Base-by-base conservation (phyloP, 768 basidiomycete species). In the Podaxis rugospora region DNA sequence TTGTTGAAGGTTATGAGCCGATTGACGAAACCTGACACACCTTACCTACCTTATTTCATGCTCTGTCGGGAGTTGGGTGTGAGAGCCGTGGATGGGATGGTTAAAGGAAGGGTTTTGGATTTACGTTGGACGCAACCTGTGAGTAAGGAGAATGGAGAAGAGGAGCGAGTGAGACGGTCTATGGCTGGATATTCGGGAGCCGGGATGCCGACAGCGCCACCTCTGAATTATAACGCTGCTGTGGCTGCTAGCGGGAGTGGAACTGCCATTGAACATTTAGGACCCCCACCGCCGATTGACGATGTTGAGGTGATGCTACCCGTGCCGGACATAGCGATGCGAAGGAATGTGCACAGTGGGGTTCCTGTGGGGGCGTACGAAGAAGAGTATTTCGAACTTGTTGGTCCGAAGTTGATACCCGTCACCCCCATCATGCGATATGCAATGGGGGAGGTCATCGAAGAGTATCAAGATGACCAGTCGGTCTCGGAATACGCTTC, bases 61-160 rank as follows among this genome's bases (percentile, higher is more conserved):
- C 80, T 93, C 13, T 93, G 91, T 67, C 80, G 90, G 42, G 90
- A 93, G 70, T 74, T 93, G n/a, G 92, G 92, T 2, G 90, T 90
- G 50, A 80, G 84, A 7, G 89, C 89, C 4, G 89, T 93, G 6
- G 92, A 93, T 68, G 91, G 89, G 27, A 89, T 93, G 90, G 83
- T 94, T 51, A 85, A 86, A 62, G 89, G 86, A 1, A 80, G 86
- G 55, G 84, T 93, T 53, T 71, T 92, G 57, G 89, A 91, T 69
- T 69, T 92, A 64, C 78, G 89, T 55, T 92, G 90, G 90, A 89
- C 87, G 53, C 88, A 90, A 63, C 76, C 85, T 0, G 79, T 90
- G 25, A 83, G 85, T 51, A 78, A 74, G 65, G 88, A 89, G 68
- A 75, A 71, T 55, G 73, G 67, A 25, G 78, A 76, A 55, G 74